Conservation (phyloP, 371 early-diverging fungal species). For the Mucor piriformis region DNA sequence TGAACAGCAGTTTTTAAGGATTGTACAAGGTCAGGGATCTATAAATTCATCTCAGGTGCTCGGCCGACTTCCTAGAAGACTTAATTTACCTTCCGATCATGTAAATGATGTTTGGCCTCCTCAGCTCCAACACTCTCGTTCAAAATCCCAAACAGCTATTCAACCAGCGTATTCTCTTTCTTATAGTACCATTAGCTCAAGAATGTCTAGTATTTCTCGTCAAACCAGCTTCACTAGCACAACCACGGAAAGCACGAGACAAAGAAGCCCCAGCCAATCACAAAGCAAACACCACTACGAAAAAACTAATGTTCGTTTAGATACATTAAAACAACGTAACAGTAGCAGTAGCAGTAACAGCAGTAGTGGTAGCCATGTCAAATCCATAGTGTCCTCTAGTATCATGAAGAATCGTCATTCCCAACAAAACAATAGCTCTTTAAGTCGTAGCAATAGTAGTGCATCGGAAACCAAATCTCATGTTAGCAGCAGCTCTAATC, state of each 20-base stretch:
- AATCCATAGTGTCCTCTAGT: not conserved
- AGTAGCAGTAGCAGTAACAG: not conserved
- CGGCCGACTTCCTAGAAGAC: constrained; percentile 33
- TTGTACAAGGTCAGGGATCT: constrained; percentile 37
- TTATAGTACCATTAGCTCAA: not conserved
- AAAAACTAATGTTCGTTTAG: not conserved
- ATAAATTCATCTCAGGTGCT: constrained; percentile 30
- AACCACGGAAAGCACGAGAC: not conserved
- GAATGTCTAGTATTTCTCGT: not conserved
- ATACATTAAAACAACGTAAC: not conserved
- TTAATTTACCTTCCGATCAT: constrained; percentile 19
- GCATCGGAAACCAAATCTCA: not conserved
- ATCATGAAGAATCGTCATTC: constrained; percentile 1
- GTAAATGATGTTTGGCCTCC: not conserved
- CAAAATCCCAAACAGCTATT: not conserved
- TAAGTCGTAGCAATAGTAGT: constrained; percentile 5
- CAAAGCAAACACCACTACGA: constrained; percentile 2
- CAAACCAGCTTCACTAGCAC: not conserved
- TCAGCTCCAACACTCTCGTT: constrained; percentile 11
- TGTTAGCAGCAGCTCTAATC: not conserved
- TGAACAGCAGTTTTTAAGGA: constrained; percentile 36
- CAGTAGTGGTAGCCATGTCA: no score
- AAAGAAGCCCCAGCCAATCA: constrained; percentile 15
- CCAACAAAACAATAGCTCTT: not conserved
- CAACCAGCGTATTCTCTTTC: not conserved